Base-by-base conservation (phyloP, 1,139 yeast species). In the Suhomyces taliae region DNA sequence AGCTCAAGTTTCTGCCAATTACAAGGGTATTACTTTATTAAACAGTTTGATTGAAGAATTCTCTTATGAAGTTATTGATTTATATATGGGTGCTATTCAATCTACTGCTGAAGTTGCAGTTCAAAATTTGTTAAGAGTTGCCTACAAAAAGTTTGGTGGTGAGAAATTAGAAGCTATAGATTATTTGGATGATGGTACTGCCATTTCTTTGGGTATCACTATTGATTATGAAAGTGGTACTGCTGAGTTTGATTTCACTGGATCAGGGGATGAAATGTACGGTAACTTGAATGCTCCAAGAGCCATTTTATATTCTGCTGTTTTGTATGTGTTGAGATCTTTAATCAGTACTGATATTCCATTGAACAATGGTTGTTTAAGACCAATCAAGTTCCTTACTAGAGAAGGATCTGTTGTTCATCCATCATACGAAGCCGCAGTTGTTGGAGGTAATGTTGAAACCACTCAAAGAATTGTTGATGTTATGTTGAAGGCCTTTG, bases 381-480 rank as follows among this genome's bases (percentile, higher is more conserved):
- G 76, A 46, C 96, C 96, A 1, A 79, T 88, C 43, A 68, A 79
- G 6, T 77, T 89, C 46, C 66, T 66, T 19, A 85, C 90, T 27
- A 87, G 95, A 35, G 79, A 79, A 43, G 87, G 87, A 0, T 80
- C 89, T 1, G 74, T 89, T 7, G 75, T 89, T 27, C 74, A 83
- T 40, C 96, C 96, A 3, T 76, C 85, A 2, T 76, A 74, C 36
- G 89, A 85, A 41, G 93, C 93, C 14, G 96, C 96, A 1, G 90
- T 87, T 4, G 95, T 87, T 8, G 96, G 95, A 29, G 95, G 95
- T 7, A 89, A 88, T 61, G 95, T 87, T n/a, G 86, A 86, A 64
- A 88, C 96, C 0, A 83, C 93, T 1, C 96, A 89, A 65, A 74
- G 95, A 51, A 82, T 89, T 37, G 87, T 90, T 2, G 96, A 88